A percentile compares a stretch with the other conserved stretches of the same genome.
phyloP scores from a whole-genome alignment of 345 rosid species.

The Populus euphratica region DNA sequence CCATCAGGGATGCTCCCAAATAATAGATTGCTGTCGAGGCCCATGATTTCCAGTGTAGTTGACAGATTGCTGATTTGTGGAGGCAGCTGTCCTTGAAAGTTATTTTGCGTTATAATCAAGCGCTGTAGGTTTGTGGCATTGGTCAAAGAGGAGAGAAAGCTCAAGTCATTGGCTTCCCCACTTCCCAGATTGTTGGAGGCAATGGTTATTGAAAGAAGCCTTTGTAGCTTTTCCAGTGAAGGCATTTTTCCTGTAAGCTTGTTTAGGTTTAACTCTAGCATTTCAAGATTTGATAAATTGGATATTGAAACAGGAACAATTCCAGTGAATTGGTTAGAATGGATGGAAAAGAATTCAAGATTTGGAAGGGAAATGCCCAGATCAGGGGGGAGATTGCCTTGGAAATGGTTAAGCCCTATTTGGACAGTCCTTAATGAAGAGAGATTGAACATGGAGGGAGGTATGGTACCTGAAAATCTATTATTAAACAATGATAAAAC shows the following conservation, averaged over 20 bases:
- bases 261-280: background rate
- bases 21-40: background rate
- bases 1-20: constrained; percentile 8
- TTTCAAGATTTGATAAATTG: background rate
- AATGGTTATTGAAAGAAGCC: background rate
- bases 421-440: background rate
- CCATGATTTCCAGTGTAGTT: background rate
- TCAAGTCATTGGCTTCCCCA: constrained; percentile 4
- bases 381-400: constrained; percentile 10
- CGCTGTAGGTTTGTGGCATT: background rate
- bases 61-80: background rate
- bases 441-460: constrained; percentile 19
- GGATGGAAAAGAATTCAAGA: background rate
- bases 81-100: constrained; percentile 3
- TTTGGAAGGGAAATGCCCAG: constrained; percentile 15
- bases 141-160: background rate
- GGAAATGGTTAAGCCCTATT: background rate
- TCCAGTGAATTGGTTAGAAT: background rate
- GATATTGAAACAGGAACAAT: constrained; percentile 2
- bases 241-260: constrained; percentile 2
- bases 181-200: background rate
- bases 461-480: constrained; percentile 10
- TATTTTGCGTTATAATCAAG: background rate
- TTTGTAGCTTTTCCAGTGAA: background rate
- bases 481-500: background rate